A percentile compares a stretch with the other conserved stretches of the same genome.
These are phyloP conservation scores for Macroventuria anomochaeta DNA, from an alignment of 2,329 filamentous ascomycete genomes.

Conservation along the genomic window DNA sequence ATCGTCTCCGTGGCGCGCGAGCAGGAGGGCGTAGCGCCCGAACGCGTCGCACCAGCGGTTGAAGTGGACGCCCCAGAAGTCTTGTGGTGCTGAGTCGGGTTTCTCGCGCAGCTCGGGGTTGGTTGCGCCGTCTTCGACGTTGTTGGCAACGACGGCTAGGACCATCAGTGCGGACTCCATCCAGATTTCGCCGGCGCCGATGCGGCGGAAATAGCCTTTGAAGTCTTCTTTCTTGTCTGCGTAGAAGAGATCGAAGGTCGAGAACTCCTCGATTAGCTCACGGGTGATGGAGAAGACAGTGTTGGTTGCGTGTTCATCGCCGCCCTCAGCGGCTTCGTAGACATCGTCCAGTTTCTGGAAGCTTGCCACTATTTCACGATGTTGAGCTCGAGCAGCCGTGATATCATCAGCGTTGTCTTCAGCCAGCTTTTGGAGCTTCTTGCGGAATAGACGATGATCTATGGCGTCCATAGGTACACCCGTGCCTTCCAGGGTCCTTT, in stretches of 20 bases:
- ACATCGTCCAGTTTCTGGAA: conserved; percentile 56
- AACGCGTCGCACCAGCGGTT: conserved; percentile 89
- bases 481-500: conserved; percentile 37
- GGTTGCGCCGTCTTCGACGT: conserved; percentile 41
- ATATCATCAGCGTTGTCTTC: conserved; percentile 46
- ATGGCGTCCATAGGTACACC: conserved; percentile 37
- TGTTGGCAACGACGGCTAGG: conserved; percentile 44
- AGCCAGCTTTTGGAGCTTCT: conserved; percentile 37
- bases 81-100: conserved; percentile 51
- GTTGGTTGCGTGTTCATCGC: conserved; percentile 57
- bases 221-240: conserved; percentile 54
- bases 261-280: conserved; percentile 66
- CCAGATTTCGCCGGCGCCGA: conserved; percentile 42
- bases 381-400: conserved; percentile 49
- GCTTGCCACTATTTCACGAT: conserved; percentile 49
- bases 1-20: conserved; percentile 71
- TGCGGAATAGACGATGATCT: conserved; percentile 38
- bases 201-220: conserved; percentile 44
- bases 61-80: conserved; percentile 81
- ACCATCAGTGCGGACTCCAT: conserved; percentile 45
- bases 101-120: conserved; percentile 37
- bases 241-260: conserved; percentile 66
- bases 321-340: conserved; percentile 53
- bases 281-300: conserved; percentile 67
- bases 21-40: conserved; percentile 80